A percentile compares a stretch with the other conserved stretches of the same genome.
These are phyloP conservation scores for Kondoa malvinella DNA, from an alignment of 768 basidiomycete genomes.

Conservation along the genomic window DNA sequence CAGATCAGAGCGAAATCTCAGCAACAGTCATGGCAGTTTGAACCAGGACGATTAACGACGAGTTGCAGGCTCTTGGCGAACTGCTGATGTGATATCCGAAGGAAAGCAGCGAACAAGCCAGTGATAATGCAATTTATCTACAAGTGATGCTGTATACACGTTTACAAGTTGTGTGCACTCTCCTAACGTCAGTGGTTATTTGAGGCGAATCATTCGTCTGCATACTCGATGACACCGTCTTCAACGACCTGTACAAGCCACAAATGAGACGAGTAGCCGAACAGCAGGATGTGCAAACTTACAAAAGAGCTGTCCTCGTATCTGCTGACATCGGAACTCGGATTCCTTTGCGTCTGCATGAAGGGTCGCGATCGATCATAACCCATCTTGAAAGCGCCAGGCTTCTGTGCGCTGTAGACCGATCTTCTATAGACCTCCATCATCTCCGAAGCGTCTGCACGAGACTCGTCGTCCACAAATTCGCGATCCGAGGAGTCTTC, in stretches of 20 bases:
- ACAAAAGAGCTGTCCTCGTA: background rate
- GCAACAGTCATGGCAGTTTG: too few species aligned
- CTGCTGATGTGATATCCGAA: too few species aligned
- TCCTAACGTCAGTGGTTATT: background rate
- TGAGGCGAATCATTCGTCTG: too few species aligned
- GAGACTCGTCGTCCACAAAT: background rate
- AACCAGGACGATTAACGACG: too few species aligned
- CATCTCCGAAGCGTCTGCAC: background rate
- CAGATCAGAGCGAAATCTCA: too few species aligned
- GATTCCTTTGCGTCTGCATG: background rate
- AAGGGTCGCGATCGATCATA: background rate
- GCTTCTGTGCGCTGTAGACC: background rate
- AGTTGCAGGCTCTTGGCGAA: too few species aligned
- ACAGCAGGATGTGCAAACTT: background rate
- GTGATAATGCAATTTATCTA: too few species aligned
- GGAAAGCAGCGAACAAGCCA: too few species aligned
- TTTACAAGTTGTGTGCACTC: background rate
- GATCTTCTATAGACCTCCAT: background rate
- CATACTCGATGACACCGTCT: background rate
- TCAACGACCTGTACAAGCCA: background rate
- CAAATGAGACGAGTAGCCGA: background rate
- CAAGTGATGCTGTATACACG: background rate
- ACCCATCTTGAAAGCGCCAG: background rate
- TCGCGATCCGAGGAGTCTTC: slow-evolving; percentile 4
- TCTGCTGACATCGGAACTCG: background rate